Base-by-base conservation (phyloP, 169 alveolate genomes). In the Plasmodium sp. region DNA sequence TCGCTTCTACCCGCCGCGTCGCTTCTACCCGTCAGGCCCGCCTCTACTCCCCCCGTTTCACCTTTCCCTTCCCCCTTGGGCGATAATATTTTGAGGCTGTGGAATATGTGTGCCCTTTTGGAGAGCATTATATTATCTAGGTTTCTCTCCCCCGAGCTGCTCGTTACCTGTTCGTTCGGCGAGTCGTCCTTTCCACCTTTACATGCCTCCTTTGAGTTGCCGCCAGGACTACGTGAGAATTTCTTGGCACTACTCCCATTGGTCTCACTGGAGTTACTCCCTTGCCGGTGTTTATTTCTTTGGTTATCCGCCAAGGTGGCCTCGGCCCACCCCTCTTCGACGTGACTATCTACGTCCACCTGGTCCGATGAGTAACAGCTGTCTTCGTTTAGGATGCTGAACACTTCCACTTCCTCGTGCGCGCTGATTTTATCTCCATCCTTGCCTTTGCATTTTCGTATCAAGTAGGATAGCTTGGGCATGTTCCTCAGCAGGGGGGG, bases 51-150 rank as follows among this genome's bases (percentile, higher is more conserved):
- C 73, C 7, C 45, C 43, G 43, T 34, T 34, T 48, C 41, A 71
- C 71, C 41, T 43, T 81, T 18, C 18, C 16, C 43, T 10, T 81
- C 62, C 39, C 33, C 34, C 34, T 51, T 81, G 6, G 93, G 93
- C 12, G 67, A 22, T 86, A 86, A 86, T 86, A 86, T 86, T 86
- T 86, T 75, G 81, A 86, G n/a, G 71, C 82, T 86, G 31, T 86
- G 93, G 72, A 75, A 77, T 27, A 86, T 86, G n/a, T 86, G 86
- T 18, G 85, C 33, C 33, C 41, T 86, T 71, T 86, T 86, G 43
- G 93, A 54, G 6, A 86, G n/a, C 9, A 48, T 6, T 18, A 86
- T 75, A 33, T 86, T 86, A 12, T 39, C 77, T 3, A 84, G 51
- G 10, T 6, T 84, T 45, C 2, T 7, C 33, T 45, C 45, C 41